Conservation (phyloP, 2,329 filamentous ascomycete genomes). For the Ophiostoma sp. region DNA sequence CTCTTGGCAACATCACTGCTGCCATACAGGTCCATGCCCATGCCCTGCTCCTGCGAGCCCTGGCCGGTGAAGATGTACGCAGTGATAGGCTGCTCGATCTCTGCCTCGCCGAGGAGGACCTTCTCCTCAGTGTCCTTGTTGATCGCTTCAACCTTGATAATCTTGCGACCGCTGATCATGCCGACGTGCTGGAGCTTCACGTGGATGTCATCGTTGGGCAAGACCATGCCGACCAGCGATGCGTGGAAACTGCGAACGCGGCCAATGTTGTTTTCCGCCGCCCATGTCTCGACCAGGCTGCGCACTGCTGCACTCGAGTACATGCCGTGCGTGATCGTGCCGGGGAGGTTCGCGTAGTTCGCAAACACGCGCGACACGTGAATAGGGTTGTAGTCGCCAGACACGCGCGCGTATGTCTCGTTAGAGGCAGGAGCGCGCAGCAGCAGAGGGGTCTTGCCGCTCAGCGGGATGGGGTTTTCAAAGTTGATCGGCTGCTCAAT, state of each 20-base stretch:
- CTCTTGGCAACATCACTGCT: constrained; percentile 92
- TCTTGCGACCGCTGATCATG: constrained; percentile 97
- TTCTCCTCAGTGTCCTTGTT: constrained; percentile 97
- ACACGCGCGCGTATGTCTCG: constrained; percentile 95
- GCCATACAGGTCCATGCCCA: constrained; percentile 98
- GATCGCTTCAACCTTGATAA: constrained; percentile 95
- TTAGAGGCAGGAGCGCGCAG: constrained; percentile 92
- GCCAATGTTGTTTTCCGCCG: constrained; percentile 95
- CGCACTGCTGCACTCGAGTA: constrained; percentile 96
- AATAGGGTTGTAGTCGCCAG: constrained; percentile 97
- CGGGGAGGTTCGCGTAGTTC: constrained; percentile 88
- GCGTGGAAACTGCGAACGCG: constrained; percentile 97
- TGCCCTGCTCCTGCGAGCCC: constrained; percentile 96
- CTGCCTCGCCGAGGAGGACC: constrained; percentile 88
- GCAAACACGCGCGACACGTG: constrained; percentile 97
- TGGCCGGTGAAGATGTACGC: constrained; percentile 98
- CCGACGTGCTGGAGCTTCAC: constrained; percentile 95
- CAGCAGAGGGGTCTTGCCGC: constrained; percentile 80
- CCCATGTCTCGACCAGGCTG: constrained; percentile 96
- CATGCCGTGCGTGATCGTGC: constrained; percentile 98
- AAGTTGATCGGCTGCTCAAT: constrained; percentile 97
- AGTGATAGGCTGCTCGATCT: constrained; percentile 94
- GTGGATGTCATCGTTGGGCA: constrained; percentile 90
- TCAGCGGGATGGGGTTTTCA: constrained; percentile 93
- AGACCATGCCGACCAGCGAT: constrained; percentile 94